Conservation (phyloP, 163 green algal species). For the Scenedesmus sp. region DNA sequence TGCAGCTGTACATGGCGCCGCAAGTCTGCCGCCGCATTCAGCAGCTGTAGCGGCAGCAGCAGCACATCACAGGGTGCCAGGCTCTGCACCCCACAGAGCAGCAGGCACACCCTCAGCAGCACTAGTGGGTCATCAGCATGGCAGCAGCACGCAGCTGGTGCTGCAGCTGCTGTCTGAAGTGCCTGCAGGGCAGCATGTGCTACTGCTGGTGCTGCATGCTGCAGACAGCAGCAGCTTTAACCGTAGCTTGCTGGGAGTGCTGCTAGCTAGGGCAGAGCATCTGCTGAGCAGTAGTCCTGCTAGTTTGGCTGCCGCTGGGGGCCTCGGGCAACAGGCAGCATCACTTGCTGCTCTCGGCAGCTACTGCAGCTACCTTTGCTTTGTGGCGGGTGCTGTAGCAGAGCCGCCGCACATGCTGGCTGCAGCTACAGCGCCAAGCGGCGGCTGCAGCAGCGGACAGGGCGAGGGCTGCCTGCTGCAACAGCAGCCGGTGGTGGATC, state of each 20-base stretch:
- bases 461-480: background rate
- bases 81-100: background rate
- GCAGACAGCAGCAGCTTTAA: conserved; percentile 52
- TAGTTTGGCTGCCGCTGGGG: conserved; percentile 27
- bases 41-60: conserved; percentile 5
- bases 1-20: background rate
- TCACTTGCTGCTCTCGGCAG: conserved; percentile 13
- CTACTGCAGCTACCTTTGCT: conserved; percentile 38
- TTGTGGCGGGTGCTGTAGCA: conserved; percentile 14
- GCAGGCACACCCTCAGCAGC: conserved; percentile 23
- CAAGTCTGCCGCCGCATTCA: background rate
- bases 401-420: background rate
- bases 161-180: conserved; percentile 29
- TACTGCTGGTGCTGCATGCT: conserved; percentile 46
- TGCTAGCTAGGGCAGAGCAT: conserved; percentile 20
- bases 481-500: conserved; percentile 37
- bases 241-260: conserved; percentile 16
- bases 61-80: background rate
- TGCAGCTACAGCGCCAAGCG: background rate
- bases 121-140: background rate
- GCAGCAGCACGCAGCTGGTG: background rate
- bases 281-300: conserved; percentile 30
- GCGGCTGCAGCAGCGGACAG: background rate
- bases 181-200: conserved; percentile 38
- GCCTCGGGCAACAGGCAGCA: conserved; percentile 35